phyloP scores from a whole-genome alignment of 331 rosid genomes.

The Phaseolus coccineus region DNA sequence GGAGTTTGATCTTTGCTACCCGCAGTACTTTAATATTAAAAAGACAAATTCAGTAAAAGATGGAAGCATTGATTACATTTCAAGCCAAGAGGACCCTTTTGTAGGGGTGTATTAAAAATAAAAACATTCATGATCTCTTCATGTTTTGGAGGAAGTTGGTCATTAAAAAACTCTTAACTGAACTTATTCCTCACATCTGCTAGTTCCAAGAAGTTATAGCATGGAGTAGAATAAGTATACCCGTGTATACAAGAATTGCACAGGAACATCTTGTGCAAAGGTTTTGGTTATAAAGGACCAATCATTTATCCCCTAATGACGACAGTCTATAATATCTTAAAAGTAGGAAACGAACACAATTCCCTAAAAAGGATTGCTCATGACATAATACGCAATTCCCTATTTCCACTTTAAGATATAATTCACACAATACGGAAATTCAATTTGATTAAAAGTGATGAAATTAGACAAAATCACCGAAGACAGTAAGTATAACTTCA shows the following conservation, averaged over 20 bases:
- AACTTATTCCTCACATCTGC: not conserved
- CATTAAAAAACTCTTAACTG: not conserved
- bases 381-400: not conserved
- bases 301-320: constrained; percentile 12
- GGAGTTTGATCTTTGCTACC: not conserved
- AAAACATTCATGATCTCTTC: not conserved
- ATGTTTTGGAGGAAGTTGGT: not conserved
- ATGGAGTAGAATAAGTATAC: not conserved
- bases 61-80: not conserved
- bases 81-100: not conserved
- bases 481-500: constrained; percentile 1
- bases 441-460: not conserved
- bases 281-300: not conserved
- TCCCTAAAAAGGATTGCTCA: not conserved
- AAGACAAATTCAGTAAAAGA: not conserved
- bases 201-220: not conserved
- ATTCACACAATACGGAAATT: not conserved
- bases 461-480: not conserved
- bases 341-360: not conserved
- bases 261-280: constrained; percentile 7
- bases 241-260: not conserved
- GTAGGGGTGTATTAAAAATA: not conserved
- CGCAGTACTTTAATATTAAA: not conserved
- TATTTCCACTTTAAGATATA: constrained; percentile 13
- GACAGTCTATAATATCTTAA: constrained; percentile 1